phyloP scores from a whole-genome alignment of 768 basidiomycete species.

The Amyloporia xantha region DNA sequence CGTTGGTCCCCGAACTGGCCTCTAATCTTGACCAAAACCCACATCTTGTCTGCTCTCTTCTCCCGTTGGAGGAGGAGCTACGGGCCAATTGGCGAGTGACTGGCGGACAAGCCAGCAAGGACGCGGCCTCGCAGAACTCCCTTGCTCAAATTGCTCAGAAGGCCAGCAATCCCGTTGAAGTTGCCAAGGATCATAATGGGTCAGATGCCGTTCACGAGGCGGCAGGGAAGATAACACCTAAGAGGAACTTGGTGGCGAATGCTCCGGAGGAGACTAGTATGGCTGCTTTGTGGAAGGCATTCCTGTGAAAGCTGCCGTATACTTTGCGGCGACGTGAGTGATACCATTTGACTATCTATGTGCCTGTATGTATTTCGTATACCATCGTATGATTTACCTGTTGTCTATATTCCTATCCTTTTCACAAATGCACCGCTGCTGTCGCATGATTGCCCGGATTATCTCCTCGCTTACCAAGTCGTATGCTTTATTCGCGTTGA shows the following conservation, averaged over 20 bases:
- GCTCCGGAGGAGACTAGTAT: constrained; percentile 13
- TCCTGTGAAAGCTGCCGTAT: constrained; percentile 5
- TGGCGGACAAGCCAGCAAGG: not conserved
- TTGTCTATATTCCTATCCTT: too few relatives aligned
- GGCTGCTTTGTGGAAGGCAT: constrained; percentile 12
- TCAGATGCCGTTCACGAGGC: not conserved
- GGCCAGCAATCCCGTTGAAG: not conserved
- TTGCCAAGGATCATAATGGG: not conserved
- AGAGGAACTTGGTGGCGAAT: constrained; percentile 3
- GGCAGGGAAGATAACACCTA: not conserved
- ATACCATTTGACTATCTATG: too few relatives aligned
- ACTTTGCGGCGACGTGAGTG: too few relatives aligned
- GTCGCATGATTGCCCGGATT: too few relatives aligned
- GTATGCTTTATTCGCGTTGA: too few relatives aligned
- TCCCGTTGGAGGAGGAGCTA: constrained; percentile 47
- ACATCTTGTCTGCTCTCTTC: constrained; percentile 35
- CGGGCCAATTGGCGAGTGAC: constrained; percentile 35
- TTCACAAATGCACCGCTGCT: too few relatives aligned
- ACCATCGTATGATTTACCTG: too few relatives aligned
- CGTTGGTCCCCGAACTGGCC: constrained; percentile 28
- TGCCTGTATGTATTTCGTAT: too few relatives aligned
- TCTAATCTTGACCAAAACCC: constrained; percentile 36
- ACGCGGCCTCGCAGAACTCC: too few relatives aligned
- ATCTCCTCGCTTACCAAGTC: too few relatives aligned
- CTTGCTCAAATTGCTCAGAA: not conserved